Percentiles rank a stretch among this genome's conserved stretches.
phyloP scores from a whole-genome alignment of 1,284 basidiomycete genomes.

The Malassezia sp. region DNA sequence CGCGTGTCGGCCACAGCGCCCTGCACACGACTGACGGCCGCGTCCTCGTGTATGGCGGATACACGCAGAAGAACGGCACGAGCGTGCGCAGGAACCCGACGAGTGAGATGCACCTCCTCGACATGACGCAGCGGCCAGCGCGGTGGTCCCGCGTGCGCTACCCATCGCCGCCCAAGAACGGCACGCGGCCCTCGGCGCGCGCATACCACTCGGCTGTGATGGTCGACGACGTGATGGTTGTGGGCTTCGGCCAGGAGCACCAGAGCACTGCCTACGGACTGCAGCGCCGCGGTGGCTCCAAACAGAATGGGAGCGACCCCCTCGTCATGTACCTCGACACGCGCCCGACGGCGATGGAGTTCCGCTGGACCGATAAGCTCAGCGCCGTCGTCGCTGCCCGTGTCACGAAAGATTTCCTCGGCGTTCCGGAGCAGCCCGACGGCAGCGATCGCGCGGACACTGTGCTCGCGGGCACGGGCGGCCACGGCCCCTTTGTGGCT shows the following conservation, averaged over 20 bases:
- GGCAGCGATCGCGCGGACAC: too few species aligned
- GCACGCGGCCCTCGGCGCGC: conserved; percentile 16
- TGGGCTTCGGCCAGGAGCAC: conserved; percentile 35
- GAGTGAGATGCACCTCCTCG: conserved; percentile 33
- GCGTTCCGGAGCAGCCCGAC: not conserved
- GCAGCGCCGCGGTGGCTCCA: conserved; percentile 12
- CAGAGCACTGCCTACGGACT: conserved; percentile 9
- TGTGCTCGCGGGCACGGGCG: too few species aligned
- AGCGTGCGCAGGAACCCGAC: conserved; percentile 19
- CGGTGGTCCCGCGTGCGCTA: conserved; percentile 18
- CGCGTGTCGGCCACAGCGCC: conserved; percentile 44
- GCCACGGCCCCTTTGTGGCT: too few species aligned
- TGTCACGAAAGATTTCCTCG: conserved; percentile 8
- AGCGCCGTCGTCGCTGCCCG: conserved; percentile 23
- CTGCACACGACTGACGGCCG: conserved; percentile 28
- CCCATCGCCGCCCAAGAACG: conserved; percentile 12
- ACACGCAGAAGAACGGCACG: conserved; percentile 12
- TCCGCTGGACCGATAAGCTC: conserved; percentile 29
- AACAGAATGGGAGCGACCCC: conserved; percentile 4
- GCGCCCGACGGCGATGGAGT: conserved; percentile 22
- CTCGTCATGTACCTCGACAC: conserved; percentile 15
- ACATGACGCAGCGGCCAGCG: conserved; percentile 24
- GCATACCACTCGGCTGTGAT: conserved; percentile 45
- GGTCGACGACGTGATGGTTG: conserved; percentile 33
- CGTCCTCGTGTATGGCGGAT: conserved; percentile 45